A percentile compares a stretch with the other conserved stretches of the same genome.
phyloP scores from a whole-genome alignment of 495 filamentous ascomycete species.

The Penicillium turbatum region DNA sequence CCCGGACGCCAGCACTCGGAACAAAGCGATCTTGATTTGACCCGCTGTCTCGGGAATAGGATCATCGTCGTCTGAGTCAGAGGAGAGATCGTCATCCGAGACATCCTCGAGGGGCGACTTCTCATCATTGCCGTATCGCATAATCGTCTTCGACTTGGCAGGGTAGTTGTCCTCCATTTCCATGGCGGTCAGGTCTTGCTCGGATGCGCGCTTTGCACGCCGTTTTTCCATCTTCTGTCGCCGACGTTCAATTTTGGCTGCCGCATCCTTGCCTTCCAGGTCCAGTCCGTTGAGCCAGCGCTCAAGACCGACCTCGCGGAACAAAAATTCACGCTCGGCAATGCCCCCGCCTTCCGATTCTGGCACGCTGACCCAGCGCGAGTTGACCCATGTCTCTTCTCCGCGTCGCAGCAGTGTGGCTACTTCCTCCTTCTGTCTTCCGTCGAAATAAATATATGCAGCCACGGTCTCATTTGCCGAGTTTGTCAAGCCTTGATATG shows the following conservation, averaged over 20 bases:
- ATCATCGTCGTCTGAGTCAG: slow-evolving; percentile 76
- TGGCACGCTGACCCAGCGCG: slow-evolving; percentile 92
- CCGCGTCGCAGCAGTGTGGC: slow-evolving; percentile 88
- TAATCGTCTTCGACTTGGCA: slow-evolving; percentile 53
- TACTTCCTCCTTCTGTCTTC: slow-evolving; percentile 91
- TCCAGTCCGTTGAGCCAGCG: slow-evolving; percentile 93
- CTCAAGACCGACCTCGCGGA: slow-evolving; percentile 94
- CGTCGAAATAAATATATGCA: slow-evolving; percentile 99
- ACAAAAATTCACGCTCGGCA: slow-evolving; percentile 94
- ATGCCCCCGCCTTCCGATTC: slow-evolving; percentile 87
- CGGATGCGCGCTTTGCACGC: slow-evolving; percentile 58
- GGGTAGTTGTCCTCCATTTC: slow-evolving; percentile 46
- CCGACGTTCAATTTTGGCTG: slow-evolving; percentile 82
- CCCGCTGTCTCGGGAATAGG: slow-evolving; percentile 90
- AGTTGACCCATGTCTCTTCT: slow-evolving; percentile 99
- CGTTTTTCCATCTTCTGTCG: slow-evolving; percentile 86
- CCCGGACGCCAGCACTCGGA: slow-evolving; percentile 89
- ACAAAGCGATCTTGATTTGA: slow-evolving; percentile 97
- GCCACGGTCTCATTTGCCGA: slow-evolving; percentile 94
- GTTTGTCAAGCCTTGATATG: slow-evolving; percentile 83
- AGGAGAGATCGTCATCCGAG: slow-evolving; percentile 63
- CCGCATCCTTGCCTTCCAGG: slow-evolving; percentile 79
- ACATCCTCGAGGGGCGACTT: slow-evolving; percentile 68
- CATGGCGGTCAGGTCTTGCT: slow-evolving; percentile 42
- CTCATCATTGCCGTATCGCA: slow-evolving; percentile 73